phyloP scores from a whole-genome alignment of 148 eudicot species.

The Beta vulgaris region DNA sequence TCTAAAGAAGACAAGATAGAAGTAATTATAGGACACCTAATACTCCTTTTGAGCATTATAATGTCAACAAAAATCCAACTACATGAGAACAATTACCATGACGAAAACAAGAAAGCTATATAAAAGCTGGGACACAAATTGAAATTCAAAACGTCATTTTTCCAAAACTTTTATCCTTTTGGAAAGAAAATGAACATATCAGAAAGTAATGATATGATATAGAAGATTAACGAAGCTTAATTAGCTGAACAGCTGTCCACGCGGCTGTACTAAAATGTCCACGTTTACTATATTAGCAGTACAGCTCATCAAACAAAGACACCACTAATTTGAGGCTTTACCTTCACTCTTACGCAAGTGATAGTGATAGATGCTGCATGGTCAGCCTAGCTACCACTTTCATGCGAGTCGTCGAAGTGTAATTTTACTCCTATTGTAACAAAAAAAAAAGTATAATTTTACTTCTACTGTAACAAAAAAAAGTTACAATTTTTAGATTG shows the following conservation, averaged over 20 bases:
- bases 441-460: too few species aligned
- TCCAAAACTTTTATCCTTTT: background rate
- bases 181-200: background rate
- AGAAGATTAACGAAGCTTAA: background rate
- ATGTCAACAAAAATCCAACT: constrained; percentile 22
- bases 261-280: constrained; percentile 1
- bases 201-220: background rate
- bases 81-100: constrained; percentile 13
- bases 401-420: too few species aligned
- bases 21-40: constrained; percentile 16
- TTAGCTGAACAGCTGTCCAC: constrained; percentile 29
- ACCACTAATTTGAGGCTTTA: too few species aligned
- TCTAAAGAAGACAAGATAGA: background rate
- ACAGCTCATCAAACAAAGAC: background rate
- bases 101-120: background rate
- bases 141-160: background rate
- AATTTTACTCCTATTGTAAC: too few species aligned
- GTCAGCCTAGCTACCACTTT: too few species aligned
- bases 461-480: too few species aligned
- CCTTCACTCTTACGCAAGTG: background rate
- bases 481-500: too few species aligned
- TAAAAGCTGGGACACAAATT: background rate
- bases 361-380: background rate
- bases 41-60: background rate
- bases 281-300: background rate